phyloP scores from a whole-genome alignment of 2,329 filamentous ascomycete genomes.

The Reticulascus tulasneorum region DNA sequence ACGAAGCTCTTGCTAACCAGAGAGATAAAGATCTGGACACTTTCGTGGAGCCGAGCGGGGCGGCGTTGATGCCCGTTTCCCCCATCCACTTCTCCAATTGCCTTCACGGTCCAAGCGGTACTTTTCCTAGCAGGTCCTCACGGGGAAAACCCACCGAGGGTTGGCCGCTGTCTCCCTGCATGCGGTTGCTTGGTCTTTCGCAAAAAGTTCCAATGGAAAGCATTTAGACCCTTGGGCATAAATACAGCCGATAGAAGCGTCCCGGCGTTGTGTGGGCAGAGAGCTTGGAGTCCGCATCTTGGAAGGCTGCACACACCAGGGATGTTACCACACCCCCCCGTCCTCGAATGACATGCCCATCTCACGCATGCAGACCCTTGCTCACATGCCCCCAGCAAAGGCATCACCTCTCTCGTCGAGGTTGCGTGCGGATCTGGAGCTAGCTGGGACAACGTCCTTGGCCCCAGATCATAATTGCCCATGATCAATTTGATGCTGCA shows the following conservation, averaged over 20 bases:
- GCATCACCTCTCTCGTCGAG: background rate
- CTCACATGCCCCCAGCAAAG: slow-evolving; percentile 2
- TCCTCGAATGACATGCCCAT: too few relatives aligned
- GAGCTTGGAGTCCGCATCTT: too few relatives aligned
- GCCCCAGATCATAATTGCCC: background rate
- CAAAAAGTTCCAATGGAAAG: too few relatives aligned
- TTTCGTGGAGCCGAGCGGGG: too few relatives aligned
- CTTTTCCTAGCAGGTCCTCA: background rate
- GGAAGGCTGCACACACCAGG: background rate
- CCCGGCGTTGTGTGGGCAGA: too few relatives aligned
- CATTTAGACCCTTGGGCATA: too few relatives aligned
- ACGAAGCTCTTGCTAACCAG: too few relatives aligned
- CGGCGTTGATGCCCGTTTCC: too few relatives aligned
- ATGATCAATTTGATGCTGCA: slow-evolving; percentile 1
- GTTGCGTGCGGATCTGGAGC: slow-evolving; percentile 1
- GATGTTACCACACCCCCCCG: background rate
- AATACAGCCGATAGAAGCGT: slow-evolving; percentile 1
- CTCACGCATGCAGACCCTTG: background rate
- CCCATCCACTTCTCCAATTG: too few relatives aligned
- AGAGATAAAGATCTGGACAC: too few relatives aligned
- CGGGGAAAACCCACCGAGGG: background rate
- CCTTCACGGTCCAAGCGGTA: too few relatives aligned
- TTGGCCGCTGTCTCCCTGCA: too few relatives aligned
- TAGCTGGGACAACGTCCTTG: background rate
- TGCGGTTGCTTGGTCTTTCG: background rate